Percentiles rank a stretch among this genome's conserved stretches.
These are phyloP conservation scores for Phoenix dactylifera DNA, from an alignment of 176 grass and related monocot species.

Conservation along the genomic window DNA sequence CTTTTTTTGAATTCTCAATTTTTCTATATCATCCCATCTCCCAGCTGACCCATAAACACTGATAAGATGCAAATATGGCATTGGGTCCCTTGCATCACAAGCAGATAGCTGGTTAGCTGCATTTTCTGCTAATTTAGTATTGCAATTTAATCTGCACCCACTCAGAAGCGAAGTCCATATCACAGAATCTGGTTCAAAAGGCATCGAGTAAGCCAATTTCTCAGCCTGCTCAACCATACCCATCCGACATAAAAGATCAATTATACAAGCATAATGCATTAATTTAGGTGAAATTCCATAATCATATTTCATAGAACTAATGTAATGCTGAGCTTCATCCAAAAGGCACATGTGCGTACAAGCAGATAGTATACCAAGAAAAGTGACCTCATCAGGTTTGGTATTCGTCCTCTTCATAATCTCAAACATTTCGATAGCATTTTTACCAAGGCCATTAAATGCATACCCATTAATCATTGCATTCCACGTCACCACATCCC, in stretches of 20 bases:
- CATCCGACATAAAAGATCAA: constrained; percentile 44
- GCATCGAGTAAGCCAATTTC: constrained; percentile 45
- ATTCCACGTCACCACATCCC: constrained; percentile 73
- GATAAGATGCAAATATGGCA: constrained; percentile 54
- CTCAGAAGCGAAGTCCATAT: constrained; percentile 69
- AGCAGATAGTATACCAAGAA: constrained; percentile 47
- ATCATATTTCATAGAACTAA: constrained; percentile 32
- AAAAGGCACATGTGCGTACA: constrained; percentile 57
- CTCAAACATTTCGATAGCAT: constrained; percentile 39
- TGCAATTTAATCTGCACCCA: constrained; percentile 32
- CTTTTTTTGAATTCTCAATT: constrained; percentile 35
- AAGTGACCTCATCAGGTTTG: constrained; percentile 52
- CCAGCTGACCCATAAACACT: constrained; percentile 29
- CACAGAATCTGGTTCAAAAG: constrained; percentile 47
- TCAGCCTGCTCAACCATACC: constrained; percentile 43
- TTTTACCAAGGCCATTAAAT: constrained; percentile 36
- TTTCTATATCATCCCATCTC: constrained; percentile 31
- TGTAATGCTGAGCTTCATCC: constrained; percentile 46
- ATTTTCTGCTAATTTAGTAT: constrained; percentile 35
- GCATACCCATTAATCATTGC: constrained; percentile 61
- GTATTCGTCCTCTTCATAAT: constrained; percentile 34
- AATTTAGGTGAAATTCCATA: constrained; percentile 41
- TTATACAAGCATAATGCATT: constrained; percentile 56
- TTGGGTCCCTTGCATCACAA: constrained; percentile 25
- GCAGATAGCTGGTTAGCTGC: constrained; percentile 35